Conservation (phyloP, 1,139 yeast genomes). For the Diutina scorzettiae region DNA sequence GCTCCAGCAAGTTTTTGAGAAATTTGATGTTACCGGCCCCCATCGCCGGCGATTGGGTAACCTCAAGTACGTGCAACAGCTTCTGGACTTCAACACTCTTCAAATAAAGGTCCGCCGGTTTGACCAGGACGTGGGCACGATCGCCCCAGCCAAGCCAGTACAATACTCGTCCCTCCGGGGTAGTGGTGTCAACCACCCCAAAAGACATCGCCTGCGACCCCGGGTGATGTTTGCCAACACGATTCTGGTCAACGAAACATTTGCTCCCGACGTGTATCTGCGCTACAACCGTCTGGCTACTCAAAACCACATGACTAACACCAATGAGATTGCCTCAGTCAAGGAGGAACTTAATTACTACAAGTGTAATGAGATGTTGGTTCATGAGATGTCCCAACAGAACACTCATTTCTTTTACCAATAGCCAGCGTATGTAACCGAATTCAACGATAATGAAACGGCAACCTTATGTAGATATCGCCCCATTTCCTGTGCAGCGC, state of each 20-base stretch:
- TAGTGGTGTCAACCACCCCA: conserved; percentile 8
- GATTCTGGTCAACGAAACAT: conserved; percentile 34
- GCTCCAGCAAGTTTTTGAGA: not conserved
- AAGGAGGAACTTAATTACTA: conserved; percentile 38
- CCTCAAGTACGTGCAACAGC: conserved; percentile 24
- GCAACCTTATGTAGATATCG: no score
- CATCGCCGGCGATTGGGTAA: conserved; percentile 4
- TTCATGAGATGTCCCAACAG: conserved; percentile 38
- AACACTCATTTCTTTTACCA: conserved; percentile 42
- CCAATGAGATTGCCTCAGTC: conserved; percentile 32
- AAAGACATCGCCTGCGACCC: not conserved
- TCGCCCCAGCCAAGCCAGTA: not conserved
- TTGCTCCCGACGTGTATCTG: conserved; percentile 35
- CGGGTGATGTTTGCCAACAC: conserved; percentile 33
- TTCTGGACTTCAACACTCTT: conserved; percentile 23
- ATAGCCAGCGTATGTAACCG: no score
- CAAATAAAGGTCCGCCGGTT: conserved; percentile 24
- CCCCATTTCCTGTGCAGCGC: no score
- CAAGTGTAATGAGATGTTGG: conserved; percentile 45
- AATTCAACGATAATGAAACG: no score
- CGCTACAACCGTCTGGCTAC: conserved; percentile 42
- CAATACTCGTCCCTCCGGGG: not conserved
- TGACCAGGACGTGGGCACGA: conserved; percentile 13
- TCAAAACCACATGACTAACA: conserved; percentile 36
- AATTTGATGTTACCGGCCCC: conserved; percentile 3